Evolutionary conservation across 495 filamentous ascomycete species (phyloP).

Genomic region (Aspergillus conjunctus): DNA sequence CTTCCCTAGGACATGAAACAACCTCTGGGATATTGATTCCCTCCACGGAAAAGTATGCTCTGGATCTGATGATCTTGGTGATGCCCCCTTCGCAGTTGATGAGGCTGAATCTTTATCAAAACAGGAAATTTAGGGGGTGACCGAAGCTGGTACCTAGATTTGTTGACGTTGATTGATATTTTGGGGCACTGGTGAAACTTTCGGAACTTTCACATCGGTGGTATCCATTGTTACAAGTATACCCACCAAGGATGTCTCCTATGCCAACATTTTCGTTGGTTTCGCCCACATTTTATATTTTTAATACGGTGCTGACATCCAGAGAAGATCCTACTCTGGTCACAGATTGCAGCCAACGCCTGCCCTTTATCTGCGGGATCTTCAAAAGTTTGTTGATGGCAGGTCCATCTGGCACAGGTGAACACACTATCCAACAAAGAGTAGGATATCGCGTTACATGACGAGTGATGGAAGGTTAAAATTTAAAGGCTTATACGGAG

Average conservation of each 20-base stretch:
- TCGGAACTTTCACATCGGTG: constrained; percentile 22
- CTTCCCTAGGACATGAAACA: constrained; percentile 23
- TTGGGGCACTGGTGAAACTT: constrained; percentile 25
- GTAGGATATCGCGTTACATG: constrained; percentile 6
- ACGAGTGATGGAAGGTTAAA: constrained; percentile 1
- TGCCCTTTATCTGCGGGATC: constrained; percentile 11
- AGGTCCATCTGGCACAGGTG: constrained; percentile 7
- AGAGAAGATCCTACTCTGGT: constrained; percentile 23
- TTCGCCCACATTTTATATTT: background rate
- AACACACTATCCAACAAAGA: constrained; percentile 5
- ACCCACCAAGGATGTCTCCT: constrained; percentile 17
- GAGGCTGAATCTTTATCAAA: constrained; percentile 20
- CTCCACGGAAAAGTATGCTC: constrained; percentile 28
- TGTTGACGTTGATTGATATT: background rate
- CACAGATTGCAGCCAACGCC: constrained; percentile 25
- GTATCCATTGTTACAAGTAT: constrained; percentile 25
- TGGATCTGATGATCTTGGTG: constrained; percentile 34
- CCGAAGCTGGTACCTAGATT: background rate
- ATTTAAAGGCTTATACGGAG: constrained; percentile 4
- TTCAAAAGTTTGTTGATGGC: constrained; percentile 17
- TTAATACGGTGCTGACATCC: background rate
- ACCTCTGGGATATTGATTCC: constrained; percentile 21
- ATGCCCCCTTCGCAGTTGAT: constrained; percentile 37
- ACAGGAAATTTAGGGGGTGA: constrained; percentile 18
- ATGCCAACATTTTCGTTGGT: constrained; percentile 19